Base-by-base conservation (phyloP, 2,329 filamentous ascomycete genomes). In the Fusarium begoniae region DNA sequence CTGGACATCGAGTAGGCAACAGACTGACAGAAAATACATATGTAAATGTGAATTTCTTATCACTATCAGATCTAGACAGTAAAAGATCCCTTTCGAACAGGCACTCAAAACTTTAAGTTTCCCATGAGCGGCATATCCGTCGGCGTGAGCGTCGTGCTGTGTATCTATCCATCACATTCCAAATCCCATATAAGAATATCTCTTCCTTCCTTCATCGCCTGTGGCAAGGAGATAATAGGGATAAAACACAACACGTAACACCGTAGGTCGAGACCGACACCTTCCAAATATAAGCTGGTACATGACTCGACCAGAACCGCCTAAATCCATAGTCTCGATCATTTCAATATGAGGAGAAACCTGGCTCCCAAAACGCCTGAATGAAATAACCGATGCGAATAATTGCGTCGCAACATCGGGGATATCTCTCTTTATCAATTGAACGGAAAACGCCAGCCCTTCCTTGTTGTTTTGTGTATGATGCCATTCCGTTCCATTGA, bases 401-500 rank as follows among this genome's bases (percentile, higher is more conserved):
- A 73, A 53, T 66, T 74, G 56, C 57, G 57, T 69, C 71, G 69
- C 74, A 63, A 70, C 56, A 73, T 79, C 73, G 61, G 70, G 77
- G 77, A 72, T 76, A 78, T 77, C 75, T 73, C 76, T 74, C 44
- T 75, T 56, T 76, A 77, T 79, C 77, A 79, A 78, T 75, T 41
- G 77, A 77, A 79, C 75, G 75, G 76, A 77, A 73, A 79, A 77
- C 77, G 77, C 77, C 73, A 68, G 69, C 67, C 65, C 75, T 51
- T 76, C 71, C 66, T 68, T 68, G 69, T 69, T 66, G 63, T 63
- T 67, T 64, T 74, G 66, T 76, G 62, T 73, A 63, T 74, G 59
- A 71, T 70, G 70, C 75, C 67, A 58, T 72, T 75, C 70, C 75
- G 75, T 76, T 76, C 73, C 76, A 78, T 79, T 76, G 73, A 77